A percentile compares a stretch with the other conserved stretches of the same genome.
Conservation (phyloP, 202 grass and related monocot species). For the Elaeis oleifera region DNA sequence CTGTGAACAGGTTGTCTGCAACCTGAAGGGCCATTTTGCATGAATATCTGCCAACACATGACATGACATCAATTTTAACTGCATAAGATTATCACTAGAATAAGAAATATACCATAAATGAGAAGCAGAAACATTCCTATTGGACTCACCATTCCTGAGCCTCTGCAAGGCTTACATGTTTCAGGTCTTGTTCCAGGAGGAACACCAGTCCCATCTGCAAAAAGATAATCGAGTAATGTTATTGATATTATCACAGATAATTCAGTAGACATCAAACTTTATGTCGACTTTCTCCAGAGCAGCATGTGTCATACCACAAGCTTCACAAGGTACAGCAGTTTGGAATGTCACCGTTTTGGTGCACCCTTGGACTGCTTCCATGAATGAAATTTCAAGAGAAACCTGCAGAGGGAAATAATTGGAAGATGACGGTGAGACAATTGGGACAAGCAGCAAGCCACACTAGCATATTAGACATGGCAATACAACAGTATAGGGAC, state of each 20-base stretch:
- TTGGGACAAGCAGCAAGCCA: slow-evolving; percentile 14
- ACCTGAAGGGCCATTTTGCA: slow-evolving; percentile 54
- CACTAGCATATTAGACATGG: slow-evolving; percentile 9
- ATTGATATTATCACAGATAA: no score
- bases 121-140: slow-evolving; percentile 9
- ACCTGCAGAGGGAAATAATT: slow-evolving; percentile 32
- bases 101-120: no score
- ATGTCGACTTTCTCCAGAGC: not conserved
- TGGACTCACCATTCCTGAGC: slow-evolving; percentile 66
- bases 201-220: slow-evolving; percentile 86
- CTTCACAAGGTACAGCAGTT: slow-evolving; percentile 62
- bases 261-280: no score
- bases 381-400: slow-evolving; percentile 89
- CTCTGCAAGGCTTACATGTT: slow-evolving; percentile 94
- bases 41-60: slow-evolving; percentile 42
- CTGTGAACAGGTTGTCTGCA: slow-evolving; percentile 57
- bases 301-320: slow-evolving; percentile 69
- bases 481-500: slow-evolving; percentile 4
- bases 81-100: slow-evolving; percentile 2
- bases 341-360: slow-evolving; percentile 76
- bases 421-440: not conserved
- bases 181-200: slow-evolving; percentile 87
- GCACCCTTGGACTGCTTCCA: slow-evolving; percentile 98
- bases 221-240: slow-evolving; percentile 10
- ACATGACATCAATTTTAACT: slow-evolving; percentile 23